Percentiles rank a stretch among this genome's conserved stretches.
These are phyloP conservation scores for Kodamaea sp. DNA, from an alignment of 1,139 yeast species.

Conservation along the genomic window DNA sequence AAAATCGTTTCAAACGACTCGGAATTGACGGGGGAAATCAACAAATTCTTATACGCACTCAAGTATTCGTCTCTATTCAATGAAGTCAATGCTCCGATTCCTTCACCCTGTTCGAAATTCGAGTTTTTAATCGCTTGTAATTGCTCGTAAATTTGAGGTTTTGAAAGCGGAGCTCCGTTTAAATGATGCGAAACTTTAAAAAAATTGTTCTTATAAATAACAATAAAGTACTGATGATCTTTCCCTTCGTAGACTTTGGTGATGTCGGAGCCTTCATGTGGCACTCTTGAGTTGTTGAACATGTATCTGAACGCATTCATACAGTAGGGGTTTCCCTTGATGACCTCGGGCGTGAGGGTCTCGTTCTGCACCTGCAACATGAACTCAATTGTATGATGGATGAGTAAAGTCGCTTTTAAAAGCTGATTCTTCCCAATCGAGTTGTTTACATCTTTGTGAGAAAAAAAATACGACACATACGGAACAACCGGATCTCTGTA, in stretches of 20 bases:
- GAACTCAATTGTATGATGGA: slow-evolving; percentile 52
- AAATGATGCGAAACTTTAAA: slow-evolving; percentile 73
- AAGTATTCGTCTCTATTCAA: slow-evolving; percentile 86
- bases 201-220: slow-evolving; percentile 73
- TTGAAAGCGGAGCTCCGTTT: slow-evolving; percentile 53
- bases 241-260: slow-evolving; percentile 47
- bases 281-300: slow-evolving; percentile 88
- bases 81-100: slow-evolving; percentile 77
- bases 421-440: slow-evolving; percentile 66
- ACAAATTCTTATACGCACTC: slow-evolving; percentile 55
- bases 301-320: slow-evolving; percentile 90
- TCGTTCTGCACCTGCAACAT: slow-evolving; percentile 54
- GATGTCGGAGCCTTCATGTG: slow-evolving; percentile 56
- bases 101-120: slow-evolving; percentile 38
- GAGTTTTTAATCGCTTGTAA: slow-evolving; percentile 53
- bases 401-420: slow-evolving; percentile 67
- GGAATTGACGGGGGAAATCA: slow-evolving; percentile 49
- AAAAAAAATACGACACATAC: slow-evolving; percentile 85
- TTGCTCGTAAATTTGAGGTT: slow-evolving; percentile 64
- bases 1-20: slow-evolving; percentile 65
- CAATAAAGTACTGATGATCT: slow-evolving; percentile 69
- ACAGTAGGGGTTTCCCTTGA: slow-evolving; percentile 80
- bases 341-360: slow-evolving; percentile 70
- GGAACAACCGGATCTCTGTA: slow-evolving; percentile 94
- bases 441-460: slow-evolving; percentile 66